These are phyloP conservation scores for Blakeslea trispora DNA, from an alignment of 371 early-diverging fungal species.

Conservation along the genomic window DNA sequence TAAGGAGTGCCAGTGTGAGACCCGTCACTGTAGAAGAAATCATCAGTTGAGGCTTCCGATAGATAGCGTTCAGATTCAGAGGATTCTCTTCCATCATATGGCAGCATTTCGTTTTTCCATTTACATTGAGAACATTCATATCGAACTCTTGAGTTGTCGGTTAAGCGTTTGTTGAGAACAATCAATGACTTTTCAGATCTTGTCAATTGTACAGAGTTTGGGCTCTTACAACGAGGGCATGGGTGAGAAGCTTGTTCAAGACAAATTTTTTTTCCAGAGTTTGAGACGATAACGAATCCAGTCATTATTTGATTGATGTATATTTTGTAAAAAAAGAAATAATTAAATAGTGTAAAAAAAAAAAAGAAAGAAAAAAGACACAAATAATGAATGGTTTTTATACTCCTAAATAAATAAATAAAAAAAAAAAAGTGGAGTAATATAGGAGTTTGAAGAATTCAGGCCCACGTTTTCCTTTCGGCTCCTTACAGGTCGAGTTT, in stretches of 20 bases:
- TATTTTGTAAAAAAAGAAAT: slow-evolving; percentile 1
- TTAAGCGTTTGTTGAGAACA: slow-evolving; percentile 34
- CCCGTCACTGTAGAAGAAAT: slow-evolving; percentile 17
- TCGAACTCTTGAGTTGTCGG: slow-evolving; percentile 35
- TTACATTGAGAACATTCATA: slow-evolving; percentile 44
- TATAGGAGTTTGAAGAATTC: background rate
- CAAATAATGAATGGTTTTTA: no score
- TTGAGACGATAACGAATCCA: slow-evolving; percentile 30
- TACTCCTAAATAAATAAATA: no score
- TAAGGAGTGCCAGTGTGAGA: slow-evolving; percentile 7
- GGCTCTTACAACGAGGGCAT: slow-evolving; percentile 37
- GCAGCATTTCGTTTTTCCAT: slow-evolving; percentile 43
- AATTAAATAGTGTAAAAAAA: background rate
- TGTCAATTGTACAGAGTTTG: slow-evolving; percentile 37
- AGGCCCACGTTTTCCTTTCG: background rate
- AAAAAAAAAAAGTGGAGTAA: background rate
- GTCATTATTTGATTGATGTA: no score
- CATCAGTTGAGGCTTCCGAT: slow-evolving; percentile 24
- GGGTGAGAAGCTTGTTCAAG: slow-evolving; percentile 41
- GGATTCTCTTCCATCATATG: slow-evolving; percentile 29
- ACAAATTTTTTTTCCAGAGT: slow-evolving; percentile 39
- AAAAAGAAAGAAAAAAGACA: background rate
- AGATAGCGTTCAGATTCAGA: slow-evolving; percentile 29
- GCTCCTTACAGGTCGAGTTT: background rate
- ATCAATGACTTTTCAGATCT: slow-evolving; percentile 40